phyloP scores from a whole-genome alignment of 306 rosid genomes.

The Argentina anserina region DNA sequence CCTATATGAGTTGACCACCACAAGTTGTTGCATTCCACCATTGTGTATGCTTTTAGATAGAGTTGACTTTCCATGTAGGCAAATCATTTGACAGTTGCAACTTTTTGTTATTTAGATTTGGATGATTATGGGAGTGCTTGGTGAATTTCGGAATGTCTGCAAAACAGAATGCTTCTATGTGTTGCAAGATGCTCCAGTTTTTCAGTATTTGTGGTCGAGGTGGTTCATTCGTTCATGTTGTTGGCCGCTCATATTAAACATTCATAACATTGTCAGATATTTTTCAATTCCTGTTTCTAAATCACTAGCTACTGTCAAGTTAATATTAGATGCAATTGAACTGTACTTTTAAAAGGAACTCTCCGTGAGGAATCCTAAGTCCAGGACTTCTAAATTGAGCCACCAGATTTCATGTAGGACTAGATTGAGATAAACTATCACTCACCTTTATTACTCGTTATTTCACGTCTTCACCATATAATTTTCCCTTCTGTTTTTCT shows the following conservation, averaged over 20 bases:
- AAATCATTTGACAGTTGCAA: slow-evolving; percentile 3
- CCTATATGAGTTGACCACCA: slow-evolving; percentile 51
- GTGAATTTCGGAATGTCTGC: slow-evolving; percentile 8
- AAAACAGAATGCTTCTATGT: background rate
- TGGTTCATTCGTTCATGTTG: background rate
- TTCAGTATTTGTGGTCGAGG: background rate
- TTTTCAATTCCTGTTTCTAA: background rate
- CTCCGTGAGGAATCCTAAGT: too few relatives aligned
- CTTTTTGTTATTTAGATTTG: background rate
- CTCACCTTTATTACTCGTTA: too few relatives aligned
- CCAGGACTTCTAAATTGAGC: too few relatives aligned
- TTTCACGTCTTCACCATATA: too few relatives aligned
- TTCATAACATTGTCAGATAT: background rate
- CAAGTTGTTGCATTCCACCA: slow-evolving; percentile 5
- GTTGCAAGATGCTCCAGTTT: slow-evolving; percentile 4
- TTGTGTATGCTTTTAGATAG: slow-evolving; percentile 24
- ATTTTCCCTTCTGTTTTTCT: too few relatives aligned
- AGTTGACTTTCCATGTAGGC: background rate
- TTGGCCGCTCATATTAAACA: background rate
- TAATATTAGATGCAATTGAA: too few relatives aligned
- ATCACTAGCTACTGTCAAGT: too few relatives aligned
- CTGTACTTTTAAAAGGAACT: too few relatives aligned
- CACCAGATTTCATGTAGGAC: too few relatives aligned
- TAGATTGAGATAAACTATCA: too few relatives aligned
- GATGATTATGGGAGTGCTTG: slow-evolving; percentile 13